Evolutionary conservation across 768 basidiomycete genomes (phyloP).

Genomic region (Brasilioporus rufonigricans): DNA sequence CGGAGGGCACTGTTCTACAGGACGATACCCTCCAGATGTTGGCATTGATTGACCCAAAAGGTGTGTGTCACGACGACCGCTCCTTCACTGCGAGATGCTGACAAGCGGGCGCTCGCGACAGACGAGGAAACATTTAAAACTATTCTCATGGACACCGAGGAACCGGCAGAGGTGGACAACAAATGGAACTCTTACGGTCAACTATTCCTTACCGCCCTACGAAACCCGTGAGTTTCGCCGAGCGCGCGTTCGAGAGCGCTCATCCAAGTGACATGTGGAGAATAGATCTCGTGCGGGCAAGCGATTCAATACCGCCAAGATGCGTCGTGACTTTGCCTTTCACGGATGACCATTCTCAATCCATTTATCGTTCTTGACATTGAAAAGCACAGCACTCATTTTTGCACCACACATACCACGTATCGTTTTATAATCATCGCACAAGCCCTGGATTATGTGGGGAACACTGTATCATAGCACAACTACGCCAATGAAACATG

Average conservation of each 20-base stretch:
- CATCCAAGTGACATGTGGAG: background rate
- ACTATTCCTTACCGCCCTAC: conserved; percentile 19
- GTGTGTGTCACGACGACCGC: conserved; percentile 2
- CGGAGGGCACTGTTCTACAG: conserved; percentile 15
- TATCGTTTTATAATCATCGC: conserved; percentile 8
- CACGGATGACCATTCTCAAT: conserved; percentile 13
- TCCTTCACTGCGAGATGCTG: background rate
- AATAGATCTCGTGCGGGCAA: conserved; percentile 1
- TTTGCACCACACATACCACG: conserved; percentile 7
- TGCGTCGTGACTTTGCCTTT: conserved; percentile 36
- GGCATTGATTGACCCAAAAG: conserved; percentile 20
- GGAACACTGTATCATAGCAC: conserved; percentile 9
- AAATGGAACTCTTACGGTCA: conserved; percentile 23
- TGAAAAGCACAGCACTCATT: background rate
- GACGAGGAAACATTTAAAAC: conserved; percentile 11
- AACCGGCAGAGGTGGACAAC: conserved; percentile 2
- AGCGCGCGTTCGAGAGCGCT: background rate
- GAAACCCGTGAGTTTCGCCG: conserved; percentile 16
- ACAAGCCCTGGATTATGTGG: background rate
- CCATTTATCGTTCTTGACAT: background rate
- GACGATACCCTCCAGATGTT: conserved; percentile 26
- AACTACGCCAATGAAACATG: background rate
- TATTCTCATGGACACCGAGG: conserved; percentile 21
- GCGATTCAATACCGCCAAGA: conserved; percentile 20
- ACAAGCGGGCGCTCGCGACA: conserved; percentile 1